phyloP scores from a whole-genome alignment of 2,329 filamentous ascomycete species.

The Fusarium keratoplasticum region DNA sequence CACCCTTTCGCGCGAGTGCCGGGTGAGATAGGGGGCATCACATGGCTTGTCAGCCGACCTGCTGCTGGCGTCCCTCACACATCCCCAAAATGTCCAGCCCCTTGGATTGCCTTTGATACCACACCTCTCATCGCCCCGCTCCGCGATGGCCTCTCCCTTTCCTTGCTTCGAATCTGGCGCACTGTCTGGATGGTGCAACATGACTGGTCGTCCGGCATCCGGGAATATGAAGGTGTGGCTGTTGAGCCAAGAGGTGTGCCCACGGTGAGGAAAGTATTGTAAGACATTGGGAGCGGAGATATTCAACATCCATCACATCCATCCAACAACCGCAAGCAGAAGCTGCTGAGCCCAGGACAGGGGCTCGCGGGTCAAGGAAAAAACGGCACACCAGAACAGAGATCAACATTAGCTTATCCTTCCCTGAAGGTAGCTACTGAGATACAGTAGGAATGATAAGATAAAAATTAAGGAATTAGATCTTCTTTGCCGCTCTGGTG shows the following conservation, averaged over 20 bases:
- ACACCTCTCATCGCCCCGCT: constrained; percentile 24
- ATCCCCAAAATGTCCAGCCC: constrained; percentile 23
- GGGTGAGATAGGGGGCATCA: constrained; percentile 33
- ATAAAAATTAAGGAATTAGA: not conserved
- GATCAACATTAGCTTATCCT: not conserved
- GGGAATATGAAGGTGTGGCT: constrained; percentile 29
- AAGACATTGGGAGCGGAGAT: constrained; percentile 31
- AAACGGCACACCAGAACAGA: not conserved
- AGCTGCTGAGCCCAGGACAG: constrained; percentile 1
- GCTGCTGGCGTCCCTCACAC: constrained; percentile 19
- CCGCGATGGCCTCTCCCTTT: constrained; percentile 17
- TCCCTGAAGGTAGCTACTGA: not conserved
- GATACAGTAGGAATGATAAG: not conserved
- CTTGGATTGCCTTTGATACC: constrained; percentile 26
- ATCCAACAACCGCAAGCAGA: constrained; percentile 1
- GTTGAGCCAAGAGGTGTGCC: constrained; percentile 15
- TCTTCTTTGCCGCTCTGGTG: not conserved
- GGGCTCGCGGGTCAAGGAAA: not conserved
- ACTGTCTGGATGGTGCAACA: constrained; percentile 26
- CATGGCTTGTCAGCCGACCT: constrained; percentile 46
- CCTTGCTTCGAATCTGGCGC: constrained; percentile 26
- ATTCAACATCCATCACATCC: constrained; percentile 4
- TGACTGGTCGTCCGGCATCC: constrained; percentile 22
- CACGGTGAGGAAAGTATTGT: constrained; percentile 10
- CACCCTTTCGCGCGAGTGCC: constrained; percentile 11